Base-by-base conservation (phyloP, 345 rosid genomes). In the Cardiospermum halicacabum region DNA sequence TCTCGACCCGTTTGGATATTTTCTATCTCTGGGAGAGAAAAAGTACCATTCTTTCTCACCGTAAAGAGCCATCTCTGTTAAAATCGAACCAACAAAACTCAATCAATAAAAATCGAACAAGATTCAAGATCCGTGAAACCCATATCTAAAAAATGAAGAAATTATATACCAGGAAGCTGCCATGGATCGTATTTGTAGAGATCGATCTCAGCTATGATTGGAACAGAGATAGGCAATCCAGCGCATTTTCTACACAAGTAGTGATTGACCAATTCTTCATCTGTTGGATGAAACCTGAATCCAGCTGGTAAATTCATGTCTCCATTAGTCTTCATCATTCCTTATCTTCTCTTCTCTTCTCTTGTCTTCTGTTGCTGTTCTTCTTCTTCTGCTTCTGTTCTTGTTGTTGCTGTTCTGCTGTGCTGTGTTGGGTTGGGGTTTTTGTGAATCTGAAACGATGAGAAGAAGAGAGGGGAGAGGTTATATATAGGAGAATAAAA, bases 11-110 rank as follows among this genome's bases (percentile, higher is more conserved):
- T 89, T 92, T 0, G 96, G 98, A 45, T 89, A 92, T 70, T 92
- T 92, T 57, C 98, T 66, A 66, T 89, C 98, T 71, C 96, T 73
- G 0, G 89, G 98, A 15, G 96, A 85, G 69, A 92, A 92, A 74
- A 92, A 92, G 43, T 87, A 91, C 97, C 97, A 91, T 43, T 91
- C 98, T 57, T 92, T 89, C 60, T 92, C 98, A 10, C 98, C 98
- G 32, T 88, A 89, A 54, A 66, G 55, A 7, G 96, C 88, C 87
- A 80, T 63, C 13, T 73, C 98, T 92, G 78, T 18, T 57, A 27
- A 30, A 50, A 7, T n/a, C 21, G 37, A 25, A 25, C 25, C 25
- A 25, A 19, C 2, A 8, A 31, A 34, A 68, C 24, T 61, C 13
- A 64, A 37, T 34, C 26, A 22, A 9, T 10, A 7, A n/a, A 63